Evolutionary conservation across 2,329 filamentous ascomycete genomes (phyloP).

Genomic region (Trichoderma endophyticum): DNA sequence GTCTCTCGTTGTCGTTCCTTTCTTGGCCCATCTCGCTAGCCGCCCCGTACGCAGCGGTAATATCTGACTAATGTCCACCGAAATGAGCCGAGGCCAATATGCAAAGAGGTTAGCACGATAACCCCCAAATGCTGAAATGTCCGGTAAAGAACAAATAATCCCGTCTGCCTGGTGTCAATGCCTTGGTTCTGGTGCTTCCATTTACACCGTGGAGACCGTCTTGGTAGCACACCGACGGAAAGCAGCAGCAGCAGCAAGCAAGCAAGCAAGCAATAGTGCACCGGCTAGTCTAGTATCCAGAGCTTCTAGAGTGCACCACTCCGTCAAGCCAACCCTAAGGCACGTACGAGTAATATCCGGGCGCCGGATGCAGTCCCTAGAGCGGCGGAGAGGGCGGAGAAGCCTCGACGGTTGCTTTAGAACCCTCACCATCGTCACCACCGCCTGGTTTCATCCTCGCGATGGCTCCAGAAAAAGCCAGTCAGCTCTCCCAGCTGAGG

Average conservation of each 20-base stretch:
- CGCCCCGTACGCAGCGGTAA: neutral
- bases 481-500: conserved; percentile 13
- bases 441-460: neutral
- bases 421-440: neutral
- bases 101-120: neutral
- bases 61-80: conserved; percentile 6
- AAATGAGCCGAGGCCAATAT: neutral
- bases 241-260: neutral
- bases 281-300: neutral
- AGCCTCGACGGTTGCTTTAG: conserved; percentile 1
- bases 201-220: neutral
- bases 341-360: conserved; percentile 6
- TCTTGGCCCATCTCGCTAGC: neutral
- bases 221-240: conserved; percentile 11
- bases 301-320: neutral
- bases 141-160: neutral
- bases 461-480: conserved; percentile 3
- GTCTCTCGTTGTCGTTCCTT: neutral
- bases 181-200: neutral
- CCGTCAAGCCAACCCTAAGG: neutral
- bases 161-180: neutral
- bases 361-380: conserved; percentile 11
- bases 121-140: neutral
- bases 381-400: neutral
- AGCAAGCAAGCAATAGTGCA: conserved; percentile 8